A percentile compares a stretch with the other conserved stretches of the same genome.
Conservation (phyloP, 1,284 basidiomycete genomes). For the Moesziomyces parantarcticus region DNA sequence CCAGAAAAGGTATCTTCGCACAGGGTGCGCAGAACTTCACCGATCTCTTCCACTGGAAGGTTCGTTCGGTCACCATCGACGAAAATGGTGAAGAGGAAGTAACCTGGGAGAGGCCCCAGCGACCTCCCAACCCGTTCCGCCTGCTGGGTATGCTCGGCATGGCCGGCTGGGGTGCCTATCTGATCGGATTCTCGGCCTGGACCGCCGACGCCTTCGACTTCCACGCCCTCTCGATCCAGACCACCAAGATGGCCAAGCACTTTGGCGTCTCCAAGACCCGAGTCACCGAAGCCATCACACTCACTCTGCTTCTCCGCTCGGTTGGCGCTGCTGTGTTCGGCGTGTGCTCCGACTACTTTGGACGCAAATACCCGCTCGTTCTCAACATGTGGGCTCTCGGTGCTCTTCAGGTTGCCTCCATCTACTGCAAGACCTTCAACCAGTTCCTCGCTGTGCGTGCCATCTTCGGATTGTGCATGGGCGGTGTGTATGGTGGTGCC, state of each 20-base stretch:
- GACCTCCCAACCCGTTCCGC: conserved; percentile 37
- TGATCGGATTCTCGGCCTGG: conserved; percentile 47
- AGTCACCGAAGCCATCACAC: conserved; percentile 46
- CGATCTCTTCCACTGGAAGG: conserved; percentile 48
- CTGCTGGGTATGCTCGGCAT: conserved; percentile 30
- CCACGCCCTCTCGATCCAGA: conserved; percentile 51
- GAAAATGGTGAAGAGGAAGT: conserved; percentile 44
- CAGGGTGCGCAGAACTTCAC: conserved; percentile 42
- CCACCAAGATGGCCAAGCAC: conserved; percentile 46
- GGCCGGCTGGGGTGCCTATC: conserved; percentile 46
- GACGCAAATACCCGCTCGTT: conserved; percentile 71
- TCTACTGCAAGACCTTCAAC: conserved; percentile 40
- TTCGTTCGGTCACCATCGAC: conserved; percentile 33
- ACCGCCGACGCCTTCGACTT: conserved; percentile 53
- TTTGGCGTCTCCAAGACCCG: conserved; percentile 49
- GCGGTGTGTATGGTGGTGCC: conserved; percentile 45
- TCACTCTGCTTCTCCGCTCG: conserved; percentile 48
- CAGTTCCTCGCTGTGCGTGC: conserved; percentile 54
- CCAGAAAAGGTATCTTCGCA: conserved; percentile 31
- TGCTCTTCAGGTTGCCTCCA: conserved; percentile 47
- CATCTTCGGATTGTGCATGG: conserved; percentile 56
- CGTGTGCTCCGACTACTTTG: conserved; percentile 39
- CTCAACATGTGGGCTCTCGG: conserved; percentile 52
- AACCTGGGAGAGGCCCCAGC: conserved; percentile 26
- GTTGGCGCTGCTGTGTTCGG: conserved; percentile 58